Evolutionary conservation across 2,329 filamentous ascomycete species (phyloP).

Genomic region (Zopfia rhizophila): DNA sequence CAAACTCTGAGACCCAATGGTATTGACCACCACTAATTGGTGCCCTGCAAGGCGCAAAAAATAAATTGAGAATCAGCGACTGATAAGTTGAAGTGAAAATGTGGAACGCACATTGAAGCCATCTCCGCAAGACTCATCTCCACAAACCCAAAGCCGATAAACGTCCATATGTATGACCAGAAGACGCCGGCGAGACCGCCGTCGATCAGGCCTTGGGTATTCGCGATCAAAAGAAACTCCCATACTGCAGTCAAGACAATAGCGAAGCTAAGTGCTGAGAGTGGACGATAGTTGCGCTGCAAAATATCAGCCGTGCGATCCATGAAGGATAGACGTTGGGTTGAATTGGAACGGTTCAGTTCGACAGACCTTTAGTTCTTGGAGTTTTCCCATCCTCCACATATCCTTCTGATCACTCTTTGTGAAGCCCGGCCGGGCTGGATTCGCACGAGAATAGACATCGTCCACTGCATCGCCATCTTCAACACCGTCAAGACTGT

Average conservation of each 20-base stretch:
- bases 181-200: conserved; percentile 49
- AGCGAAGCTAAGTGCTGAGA: conserved; percentile 28
- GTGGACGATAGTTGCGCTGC: conserved; percentile 22
- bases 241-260: conserved; percentile 21
- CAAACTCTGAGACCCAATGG: conserved; percentile 33
- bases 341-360: no score
- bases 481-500: conserved; percentile 14
- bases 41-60: no score
- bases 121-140: conserved; percentile 43
- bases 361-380: conserved; percentile 15
- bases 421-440: conserved; percentile 18
- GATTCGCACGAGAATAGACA: conserved; percentile 18
- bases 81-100: background rate
- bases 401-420: conserved; percentile 17
- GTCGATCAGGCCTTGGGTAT: conserved; percentile 42
- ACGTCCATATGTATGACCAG: conserved; percentile 45
- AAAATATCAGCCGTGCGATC: no score
- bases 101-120: conserved; percentile 35
- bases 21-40: conserved; percentile 32
- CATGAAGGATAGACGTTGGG: no score
- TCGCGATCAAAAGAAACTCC: background rate
- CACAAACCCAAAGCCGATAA: conserved; percentile 46
- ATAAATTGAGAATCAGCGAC: no score
- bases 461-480: conserved; percentile 11
- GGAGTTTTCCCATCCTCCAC: conserved; percentile 15